phyloP scores from a whole-genome alignment of 495 filamentous ascomycete genomes.

The Zalerion maritima region DNA sequence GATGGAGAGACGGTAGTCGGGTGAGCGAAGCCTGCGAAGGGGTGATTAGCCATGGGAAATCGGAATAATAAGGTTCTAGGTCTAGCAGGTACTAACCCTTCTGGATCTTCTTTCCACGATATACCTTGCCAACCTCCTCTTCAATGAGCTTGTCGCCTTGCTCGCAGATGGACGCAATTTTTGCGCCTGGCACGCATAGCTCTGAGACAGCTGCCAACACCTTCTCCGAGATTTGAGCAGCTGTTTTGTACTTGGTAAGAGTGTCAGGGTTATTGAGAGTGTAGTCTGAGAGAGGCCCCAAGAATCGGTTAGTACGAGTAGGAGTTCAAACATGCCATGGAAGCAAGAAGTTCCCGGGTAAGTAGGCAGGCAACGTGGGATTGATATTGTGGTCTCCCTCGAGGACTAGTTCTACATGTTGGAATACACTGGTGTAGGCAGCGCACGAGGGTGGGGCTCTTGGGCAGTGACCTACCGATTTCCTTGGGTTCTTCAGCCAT shows the following conservation, averaged over 20 bases:
- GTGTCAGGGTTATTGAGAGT: constrained; percentile 91
- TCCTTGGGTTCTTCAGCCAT: constrained; percentile 25
- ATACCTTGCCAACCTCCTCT: constrained; percentile 88
- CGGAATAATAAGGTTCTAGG: constrained; percentile 1
- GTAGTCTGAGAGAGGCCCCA: constrained; percentile 49
- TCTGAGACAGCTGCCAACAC: constrained; percentile 74
- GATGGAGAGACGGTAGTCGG: constrained; percentile 91
- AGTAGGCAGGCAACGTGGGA: no score
- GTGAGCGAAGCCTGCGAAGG: constrained; percentile 59
- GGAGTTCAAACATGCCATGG: no score
- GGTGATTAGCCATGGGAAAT: constrained; percentile 9
- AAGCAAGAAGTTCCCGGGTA: no score
- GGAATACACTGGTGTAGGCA: no score
- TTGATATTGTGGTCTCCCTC: no score
- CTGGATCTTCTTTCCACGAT: constrained; percentile 89
- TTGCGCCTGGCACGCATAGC: constrained; percentile 73
- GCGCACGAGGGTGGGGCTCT: no score
- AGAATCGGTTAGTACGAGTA: no score
- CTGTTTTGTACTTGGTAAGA: constrained; percentile 96
- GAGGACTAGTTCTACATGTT: no score
- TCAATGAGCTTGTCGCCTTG: constrained; percentile 89
- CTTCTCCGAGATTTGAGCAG: constrained; percentile 85
- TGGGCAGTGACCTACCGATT: constrained; percentile 31
- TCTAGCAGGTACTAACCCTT: constrained; percentile 47
- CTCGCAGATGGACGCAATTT: constrained; percentile 85